Conservation (phyloP, 306 rosid genomes). For the Dryas octopetala region DNA sequence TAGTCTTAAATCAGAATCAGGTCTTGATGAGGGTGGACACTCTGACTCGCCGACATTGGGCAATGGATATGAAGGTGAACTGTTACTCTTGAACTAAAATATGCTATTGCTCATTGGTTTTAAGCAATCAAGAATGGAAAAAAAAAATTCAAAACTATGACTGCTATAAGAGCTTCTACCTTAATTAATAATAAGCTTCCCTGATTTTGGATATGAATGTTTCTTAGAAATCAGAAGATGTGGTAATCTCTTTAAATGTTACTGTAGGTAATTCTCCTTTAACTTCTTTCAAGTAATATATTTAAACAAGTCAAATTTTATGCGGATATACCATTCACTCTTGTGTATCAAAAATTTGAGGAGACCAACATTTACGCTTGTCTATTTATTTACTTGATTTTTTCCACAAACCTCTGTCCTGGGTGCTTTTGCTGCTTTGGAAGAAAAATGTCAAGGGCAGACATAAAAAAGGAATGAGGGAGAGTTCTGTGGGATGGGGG, state of each 20-base stretch:
- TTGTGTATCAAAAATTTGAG: neutral
- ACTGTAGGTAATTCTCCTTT: neutral
- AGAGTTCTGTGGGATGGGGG: neutral
- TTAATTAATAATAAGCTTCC: neutral
- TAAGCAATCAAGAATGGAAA: slow-evolving; percentile 11
- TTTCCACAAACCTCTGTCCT: neutral
- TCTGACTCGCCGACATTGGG: slow-evolving; percentile 31
- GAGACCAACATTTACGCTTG: neutral
- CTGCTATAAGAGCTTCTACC: neutral
- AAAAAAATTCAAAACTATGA: neutral
- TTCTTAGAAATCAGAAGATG: slow-evolving; percentile 11
- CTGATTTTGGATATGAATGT: slow-evolving; percentile 11
- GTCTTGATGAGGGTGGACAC: slow-evolving; percentile 38
- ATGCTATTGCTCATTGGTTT: slow-evolving; percentile 22
- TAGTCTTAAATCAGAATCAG: slow-evolving; percentile 45
- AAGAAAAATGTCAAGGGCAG: neutral
- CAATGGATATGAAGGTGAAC: slow-evolving; percentile 68
- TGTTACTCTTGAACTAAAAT: slow-evolving; percentile 25
- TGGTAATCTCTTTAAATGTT: slow-evolving; percentile 2
- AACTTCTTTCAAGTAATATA: neutral
- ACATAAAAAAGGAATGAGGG: neutral
- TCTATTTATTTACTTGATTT: neutral
- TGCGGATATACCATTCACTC: neutral
- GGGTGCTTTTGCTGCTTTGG: neutral
- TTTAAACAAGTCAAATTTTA: neutral